Evolutionary conservation across 108 stramenopile genomes (phyloP).

Genomic region (Discostella stelligeroides): DNA sequence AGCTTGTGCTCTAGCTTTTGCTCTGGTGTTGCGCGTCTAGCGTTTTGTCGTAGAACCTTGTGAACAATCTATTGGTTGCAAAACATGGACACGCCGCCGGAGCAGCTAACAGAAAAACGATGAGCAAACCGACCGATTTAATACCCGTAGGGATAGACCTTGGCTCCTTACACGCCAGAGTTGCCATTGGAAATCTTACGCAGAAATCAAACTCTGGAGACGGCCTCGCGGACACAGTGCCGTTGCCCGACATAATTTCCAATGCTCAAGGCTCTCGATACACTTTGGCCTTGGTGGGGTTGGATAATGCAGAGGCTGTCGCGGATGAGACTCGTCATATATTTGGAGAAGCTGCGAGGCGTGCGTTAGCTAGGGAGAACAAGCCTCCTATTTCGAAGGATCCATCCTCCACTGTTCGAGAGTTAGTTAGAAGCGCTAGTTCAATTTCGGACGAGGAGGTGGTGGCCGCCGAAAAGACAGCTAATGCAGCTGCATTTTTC

Average conservation of each 20-base stretch:
- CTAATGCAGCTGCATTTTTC: conserved; percentile 51
- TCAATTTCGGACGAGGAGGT: conserved; percentile 18
- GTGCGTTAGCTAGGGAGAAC: conserved; percentile 44
- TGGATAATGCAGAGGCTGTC: conserved; percentile 24
- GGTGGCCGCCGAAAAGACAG: conserved; percentile 12
- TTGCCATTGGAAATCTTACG: conserved; percentile 47
- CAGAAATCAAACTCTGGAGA: conserved; percentile 32
- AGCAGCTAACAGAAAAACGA: conserved; percentile 6
- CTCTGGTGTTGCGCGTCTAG: not conserved
- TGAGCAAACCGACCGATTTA: conserved; percentile 46
- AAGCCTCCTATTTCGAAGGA: conserved; percentile 46
- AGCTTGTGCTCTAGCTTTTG: no score
- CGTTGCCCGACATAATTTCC: conserved; percentile 47
- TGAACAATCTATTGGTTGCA: not conserved
- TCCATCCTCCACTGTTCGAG: conserved; percentile 44
- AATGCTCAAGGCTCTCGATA: conserved; percentile 54
- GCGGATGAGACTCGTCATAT: conserved; percentile 37
- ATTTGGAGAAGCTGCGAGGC: conserved; percentile 55
- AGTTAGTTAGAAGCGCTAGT: conserved; percentile 37
- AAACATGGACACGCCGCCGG: no score
- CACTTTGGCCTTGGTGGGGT: conserved; percentile 49
- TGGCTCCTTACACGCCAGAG: conserved; percentile 50
- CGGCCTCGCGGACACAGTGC: conserved; percentile 31
- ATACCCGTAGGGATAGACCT: conserved; percentile 59
- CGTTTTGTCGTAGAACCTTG: not conserved